A percentile compares a stretch with the other conserved stretches of the same genome.
Conservation (phyloP, 805 yeast species). For the Ascoidea rubescens region DNA sequence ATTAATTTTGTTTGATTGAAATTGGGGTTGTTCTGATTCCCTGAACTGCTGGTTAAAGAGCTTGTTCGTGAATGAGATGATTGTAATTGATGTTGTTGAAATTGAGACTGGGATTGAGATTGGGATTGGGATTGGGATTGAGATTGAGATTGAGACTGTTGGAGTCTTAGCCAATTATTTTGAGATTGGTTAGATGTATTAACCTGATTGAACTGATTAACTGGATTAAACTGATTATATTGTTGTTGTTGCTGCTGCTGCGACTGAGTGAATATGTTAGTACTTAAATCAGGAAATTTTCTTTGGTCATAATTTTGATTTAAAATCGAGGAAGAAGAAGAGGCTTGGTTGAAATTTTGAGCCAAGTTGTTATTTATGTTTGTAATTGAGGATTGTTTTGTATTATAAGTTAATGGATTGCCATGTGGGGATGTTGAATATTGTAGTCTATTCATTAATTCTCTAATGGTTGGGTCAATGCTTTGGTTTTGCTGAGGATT, state of each 20-base stretch:
- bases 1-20: background rate
- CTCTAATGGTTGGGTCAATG: constrained; percentile 51
- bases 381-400: background rate
- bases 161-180: background rate
- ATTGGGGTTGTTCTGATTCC: no score
- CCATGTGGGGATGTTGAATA: constrained; percentile 49
- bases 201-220: background rate
- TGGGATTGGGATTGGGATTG: background rate
- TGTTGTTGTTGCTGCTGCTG: background rate
- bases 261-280: background rate
- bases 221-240: background rate
- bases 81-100: constrained; percentile 1
- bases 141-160: background rate
- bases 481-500: background rate
- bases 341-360: background rate
- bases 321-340: no score
- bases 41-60: background rate
- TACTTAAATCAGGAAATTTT: background rate
- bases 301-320: background rate
- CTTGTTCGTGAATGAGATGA: background rate
- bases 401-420: constrained; percentile 9
- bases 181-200: background rate
- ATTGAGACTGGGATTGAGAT: background rate
- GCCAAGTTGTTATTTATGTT: background rate
- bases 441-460: constrained; percentile 42